These are phyloP conservation scores for Penicillium sp. DNA, from an alignment of 2,329 filamentous ascomycete species.

Conservation along the genomic window DNA sequence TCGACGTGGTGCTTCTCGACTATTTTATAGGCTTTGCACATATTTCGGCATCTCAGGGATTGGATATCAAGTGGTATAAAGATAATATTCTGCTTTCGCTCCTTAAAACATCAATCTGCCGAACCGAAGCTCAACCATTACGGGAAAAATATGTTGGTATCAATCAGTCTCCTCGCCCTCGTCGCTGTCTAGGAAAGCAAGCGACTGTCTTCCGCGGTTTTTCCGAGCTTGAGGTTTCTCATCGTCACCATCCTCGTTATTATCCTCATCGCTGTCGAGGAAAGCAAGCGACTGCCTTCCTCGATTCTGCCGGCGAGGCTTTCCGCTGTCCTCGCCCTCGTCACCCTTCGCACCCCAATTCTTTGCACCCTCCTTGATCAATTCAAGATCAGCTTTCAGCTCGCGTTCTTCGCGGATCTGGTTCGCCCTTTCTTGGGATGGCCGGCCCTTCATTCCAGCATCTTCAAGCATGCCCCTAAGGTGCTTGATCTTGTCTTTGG, in stretches of 20 bases:
- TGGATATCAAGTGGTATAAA: too few relatives aligned
- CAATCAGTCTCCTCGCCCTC: slow-evolving; percentile 65
- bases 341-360: slow-evolving; percentile 67
- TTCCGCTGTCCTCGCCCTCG: slow-evolving; percentile 42
- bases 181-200: slow-evolving; percentile 68
- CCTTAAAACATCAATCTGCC: neutral
- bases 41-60: too few relatives aligned
- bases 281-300: slow-evolving; percentile 57
- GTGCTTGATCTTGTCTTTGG: slow-evolving; percentile 78
- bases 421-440: slow-evolving; percentile 78
- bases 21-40: too few relatives aligned
- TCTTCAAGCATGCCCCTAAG: slow-evolving; percentile 77
- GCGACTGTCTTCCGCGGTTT: slow-evolving; percentile 45
- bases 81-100: neutral
- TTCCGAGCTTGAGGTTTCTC: slow-evolving; percentile 40
- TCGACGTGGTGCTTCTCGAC: too few relatives aligned
- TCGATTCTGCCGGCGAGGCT: slow-evolving; percentile 40
- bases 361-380: slow-evolving; percentile 77
- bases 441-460: slow-evolving; percentile 84
- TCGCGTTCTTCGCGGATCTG: slow-evolving; percentile 88
- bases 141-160: neutral
- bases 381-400: slow-evolving; percentile 79
- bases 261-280: slow-evolving; percentile 52
- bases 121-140: neutral
- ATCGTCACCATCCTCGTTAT: slow-evolving; percentile 42